Conservation (phyloP, 305 asterid genomes). For the Salvia sclarea region DNA sequence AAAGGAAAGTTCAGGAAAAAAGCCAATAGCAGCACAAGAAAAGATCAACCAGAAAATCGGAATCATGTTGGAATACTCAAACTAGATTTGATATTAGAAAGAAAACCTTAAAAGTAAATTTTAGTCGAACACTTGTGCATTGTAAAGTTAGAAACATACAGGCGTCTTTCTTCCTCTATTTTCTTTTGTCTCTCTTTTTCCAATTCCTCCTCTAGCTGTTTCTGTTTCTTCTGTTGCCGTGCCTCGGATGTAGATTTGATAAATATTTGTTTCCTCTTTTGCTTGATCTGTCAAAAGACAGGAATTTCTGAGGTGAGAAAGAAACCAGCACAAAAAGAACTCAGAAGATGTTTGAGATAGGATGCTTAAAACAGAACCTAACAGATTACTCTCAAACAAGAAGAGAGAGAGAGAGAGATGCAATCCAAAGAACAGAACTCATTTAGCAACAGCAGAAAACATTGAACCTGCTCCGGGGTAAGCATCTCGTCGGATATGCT, state of each 20-base stretch:
- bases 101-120: slow-evolving; percentile 5
- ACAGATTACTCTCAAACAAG: too few species aligned
- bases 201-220: slow-evolving; percentile 77
- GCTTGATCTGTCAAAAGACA: slow-evolving; percentile 66
- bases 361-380: slow-evolving; percentile 13
- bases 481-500: slow-evolving; percentile 76
- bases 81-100: not conserved
- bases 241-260: slow-evolving; percentile 85
- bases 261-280: slow-evolving; percentile 78
- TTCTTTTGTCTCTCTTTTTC: slow-evolving; percentile 84
- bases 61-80: not conserved
- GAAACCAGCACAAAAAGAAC: slow-evolving; percentile 7
- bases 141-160: slow-evolving; percentile 50
- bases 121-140: not conserved
- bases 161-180: slow-evolving; percentile 91
- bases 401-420: not conserved
- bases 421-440: slow-evolving; percentile 22
- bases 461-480: slow-evolving; percentile 82
- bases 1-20: slow-evolving; percentile 16
- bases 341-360: slow-evolving; percentile 4
- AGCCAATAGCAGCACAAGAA: not conserved
- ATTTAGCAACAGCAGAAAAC: slow-evolving; percentile 30
- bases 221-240: slow-evolving; percentile 87
- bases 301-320: slow-evolving; percentile 14
- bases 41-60: not conserved